A percentile compares a stretch with the other conserved stretches of the same genome.
Conservation (phyloP, 352 stramenopile genomes). For the Phytopythium boreale region DNA sequence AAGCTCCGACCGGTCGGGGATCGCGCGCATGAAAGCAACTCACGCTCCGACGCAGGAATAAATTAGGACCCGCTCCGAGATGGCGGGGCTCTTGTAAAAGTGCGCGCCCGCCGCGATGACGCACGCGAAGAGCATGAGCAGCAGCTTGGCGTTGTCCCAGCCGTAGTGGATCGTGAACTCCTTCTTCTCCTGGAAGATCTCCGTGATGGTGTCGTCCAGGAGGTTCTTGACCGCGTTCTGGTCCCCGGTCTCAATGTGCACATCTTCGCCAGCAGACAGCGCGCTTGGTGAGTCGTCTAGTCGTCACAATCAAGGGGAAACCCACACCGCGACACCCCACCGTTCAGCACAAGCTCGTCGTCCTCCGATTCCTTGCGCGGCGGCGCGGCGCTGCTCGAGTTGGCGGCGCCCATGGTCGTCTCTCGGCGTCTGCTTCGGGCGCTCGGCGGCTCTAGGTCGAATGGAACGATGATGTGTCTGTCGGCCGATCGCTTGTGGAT, state of each 20-base stretch:
- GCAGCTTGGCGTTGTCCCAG: conserved; percentile 82
- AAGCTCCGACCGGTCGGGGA: neutral
- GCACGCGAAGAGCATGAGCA: conserved; percentile 70
- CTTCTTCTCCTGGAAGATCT: conserved; percentile 64
- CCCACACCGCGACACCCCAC: conserved; percentile 19
- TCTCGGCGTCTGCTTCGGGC: neutral
- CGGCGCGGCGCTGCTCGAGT: conserved; percentile 30
- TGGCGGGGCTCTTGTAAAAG: conserved; percentile 58
- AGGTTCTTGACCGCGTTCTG: conserved; percentile 87
- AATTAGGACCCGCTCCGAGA: conserved; percentile 65
- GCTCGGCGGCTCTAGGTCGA: conserved; percentile 10
- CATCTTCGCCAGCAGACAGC: conserved; percentile 14
- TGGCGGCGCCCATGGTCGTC: conserved; percentile 27
- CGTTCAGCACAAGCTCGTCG: conserved; percentile 63
- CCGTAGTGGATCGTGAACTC: conserved; percentile 66
- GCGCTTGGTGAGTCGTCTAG: conserved; percentile 1
- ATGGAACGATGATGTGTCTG: conserved; percentile 27
- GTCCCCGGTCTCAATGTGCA: conserved; percentile 79
- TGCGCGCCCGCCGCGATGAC: conserved; percentile 61
- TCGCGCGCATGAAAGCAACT: conserved; percentile 11
- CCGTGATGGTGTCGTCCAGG: conserved; percentile 75
- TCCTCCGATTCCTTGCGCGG: conserved; percentile 57
- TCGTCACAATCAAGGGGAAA: neutral
- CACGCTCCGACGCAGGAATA: conserved; percentile 68
- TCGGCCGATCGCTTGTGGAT: conserved; percentile 1